phyloP scores from a whole-genome alignment of 2,329 filamentous ascomycete genomes.

The Epichloe coenophiala region DNA sequence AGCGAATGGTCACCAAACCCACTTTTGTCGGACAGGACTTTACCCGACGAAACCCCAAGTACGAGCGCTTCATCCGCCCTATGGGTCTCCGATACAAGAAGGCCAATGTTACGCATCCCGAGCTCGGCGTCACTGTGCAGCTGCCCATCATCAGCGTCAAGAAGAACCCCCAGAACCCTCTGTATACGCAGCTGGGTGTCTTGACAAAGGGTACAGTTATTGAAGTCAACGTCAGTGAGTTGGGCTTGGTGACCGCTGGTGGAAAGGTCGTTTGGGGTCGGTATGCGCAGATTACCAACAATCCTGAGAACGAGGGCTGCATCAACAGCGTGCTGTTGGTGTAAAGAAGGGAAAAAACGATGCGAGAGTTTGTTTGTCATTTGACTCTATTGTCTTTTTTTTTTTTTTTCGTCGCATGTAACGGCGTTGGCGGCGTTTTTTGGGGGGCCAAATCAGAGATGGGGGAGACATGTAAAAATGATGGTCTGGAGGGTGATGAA shows the following conservation, averaged over 20 bases:
- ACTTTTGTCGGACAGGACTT: slow-evolving; percentile 82
- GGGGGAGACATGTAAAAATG: not conserved
- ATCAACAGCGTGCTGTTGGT: slow-evolving; percentile 27
- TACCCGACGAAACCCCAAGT: slow-evolving; percentile 75
- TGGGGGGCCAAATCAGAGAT: not conserved
- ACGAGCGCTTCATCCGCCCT: slow-evolving; percentile 41
- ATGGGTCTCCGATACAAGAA: slow-evolving; percentile 40
- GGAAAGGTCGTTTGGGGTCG: slow-evolving; percentile 92
- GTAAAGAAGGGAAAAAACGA: slow-evolving; percentile 4
- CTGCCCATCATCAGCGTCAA: slow-evolving; percentile 59
- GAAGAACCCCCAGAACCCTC: slow-evolving; percentile 64
- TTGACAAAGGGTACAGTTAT: slow-evolving; percentile 67
- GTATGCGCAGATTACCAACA: slow-evolving; percentile 45
- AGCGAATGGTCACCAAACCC: slow-evolving; percentile 49
- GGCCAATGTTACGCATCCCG: slow-evolving; percentile 52
- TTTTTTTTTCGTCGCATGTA: slow-evolving; percentile 13
- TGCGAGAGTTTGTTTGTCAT: not conserved
- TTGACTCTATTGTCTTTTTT: no score
- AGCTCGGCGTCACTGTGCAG: slow-evolving; percentile 77
- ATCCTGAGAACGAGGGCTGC: slow-evolving; percentile 33
- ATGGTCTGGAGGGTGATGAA: not conserved
- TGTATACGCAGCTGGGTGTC: slow-evolving; percentile 88
- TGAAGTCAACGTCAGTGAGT: slow-evolving; percentile 86
- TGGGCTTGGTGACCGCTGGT: slow-evolving; percentile 78
- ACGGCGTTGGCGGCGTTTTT: slow-evolving; percentile 14